phyloP scores from a whole-genome alignment of 108 stramenopile genomes.

The Cyclotella distinguenda region DNA sequence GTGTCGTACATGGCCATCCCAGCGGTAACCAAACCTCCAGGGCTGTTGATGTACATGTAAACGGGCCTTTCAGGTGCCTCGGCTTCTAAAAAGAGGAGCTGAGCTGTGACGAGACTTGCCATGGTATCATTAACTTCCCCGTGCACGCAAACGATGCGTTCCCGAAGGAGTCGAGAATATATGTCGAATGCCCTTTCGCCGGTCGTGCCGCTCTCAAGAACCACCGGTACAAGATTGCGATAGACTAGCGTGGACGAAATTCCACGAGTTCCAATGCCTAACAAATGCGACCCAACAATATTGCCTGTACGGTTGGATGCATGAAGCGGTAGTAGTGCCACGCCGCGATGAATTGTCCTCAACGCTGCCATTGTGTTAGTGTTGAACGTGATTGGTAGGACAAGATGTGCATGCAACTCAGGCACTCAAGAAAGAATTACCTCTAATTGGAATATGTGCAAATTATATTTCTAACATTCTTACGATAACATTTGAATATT shows the following conservation, averaged over 20 bases:
- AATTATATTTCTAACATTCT: no score
- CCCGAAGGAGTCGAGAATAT: slow-evolving; percentile 92
- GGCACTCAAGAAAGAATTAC: no score
- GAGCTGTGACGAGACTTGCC: slow-evolving; percentile 90
- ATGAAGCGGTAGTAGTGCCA: no score
- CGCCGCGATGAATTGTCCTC: no score
- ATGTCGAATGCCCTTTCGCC: slow-evolving; percentile 96
- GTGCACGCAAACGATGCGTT: slow-evolving; percentile 93
- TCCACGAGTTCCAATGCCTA: background rate
- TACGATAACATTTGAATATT: no score
- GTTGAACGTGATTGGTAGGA: no score
- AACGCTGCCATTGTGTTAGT: no score
- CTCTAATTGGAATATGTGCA: no score
- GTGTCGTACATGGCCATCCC: slow-evolving; percentile 97
- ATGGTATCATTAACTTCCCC: slow-evolving; percentile 92
- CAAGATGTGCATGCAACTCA: no score
- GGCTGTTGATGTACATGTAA: slow-evolving; percentile 94
- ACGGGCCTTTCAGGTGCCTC: slow-evolving; percentile 85
- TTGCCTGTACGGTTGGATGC: no score
- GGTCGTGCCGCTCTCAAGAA: slow-evolving; percentile 39
- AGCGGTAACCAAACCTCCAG: slow-evolving; percentile 91
- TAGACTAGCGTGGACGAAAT: slow-evolving; percentile 21
- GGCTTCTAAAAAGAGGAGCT: slow-evolving; percentile 92
- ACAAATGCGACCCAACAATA: no score
- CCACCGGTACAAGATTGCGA: slow-evolving; percentile 42